Evolutionary conservation across 2,329 filamentous ascomycete genomes (phyloP), one percentile per base, ranked within the genome.

Genomic region (Hymenoscyphus occultus): DNA sequence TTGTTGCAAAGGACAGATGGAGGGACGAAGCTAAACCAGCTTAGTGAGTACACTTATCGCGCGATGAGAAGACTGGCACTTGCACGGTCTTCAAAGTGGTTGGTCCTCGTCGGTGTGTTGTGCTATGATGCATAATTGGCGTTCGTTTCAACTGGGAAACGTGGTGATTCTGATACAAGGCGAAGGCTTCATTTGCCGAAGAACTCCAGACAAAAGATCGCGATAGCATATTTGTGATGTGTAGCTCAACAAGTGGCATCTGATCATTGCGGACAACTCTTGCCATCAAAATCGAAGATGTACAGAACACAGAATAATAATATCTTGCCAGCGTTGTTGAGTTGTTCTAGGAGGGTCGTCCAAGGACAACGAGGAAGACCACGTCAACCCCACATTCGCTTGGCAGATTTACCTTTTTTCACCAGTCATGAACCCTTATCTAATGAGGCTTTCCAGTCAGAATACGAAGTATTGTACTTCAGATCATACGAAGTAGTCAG

Each of bases 81-180:
- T 54, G 48, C 48, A 13, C 19, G 22, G 35, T 35, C 35, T 35
- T 35, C 9, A 35, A 10, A 7, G 19, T 54, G 48, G 48, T 28
- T 54, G 48, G 48, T 54, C 22, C 48, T 54, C 48, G 19, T 54
- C 48, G 48, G 48, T 54, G 19, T 54, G n/a, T 22, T 28, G 48
- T 22, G 48, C 48, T 54, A 22, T 54, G 48, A 54, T 54, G 48
- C 48, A 54, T 54, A 28, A 54, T 54, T 54, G 22, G 48, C 48
- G 19, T 54, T 54, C 10, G 48, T 54, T 54, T 54, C 48, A 54
- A 54, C 48, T 19, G 22, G 48, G 48, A 31, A 22, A 54, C 48
- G 48, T 54, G 48, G 48, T 10, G 22, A 54, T 54, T 19, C 48
- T 54, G 48, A 54, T 28, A 54, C 48, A 54, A 13, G 48, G 48